These are phyloP conservation scores for Suillus subalutaceus DNA, from an alignment of 768 basidiomycete species.

Conservation along the genomic window DNA sequence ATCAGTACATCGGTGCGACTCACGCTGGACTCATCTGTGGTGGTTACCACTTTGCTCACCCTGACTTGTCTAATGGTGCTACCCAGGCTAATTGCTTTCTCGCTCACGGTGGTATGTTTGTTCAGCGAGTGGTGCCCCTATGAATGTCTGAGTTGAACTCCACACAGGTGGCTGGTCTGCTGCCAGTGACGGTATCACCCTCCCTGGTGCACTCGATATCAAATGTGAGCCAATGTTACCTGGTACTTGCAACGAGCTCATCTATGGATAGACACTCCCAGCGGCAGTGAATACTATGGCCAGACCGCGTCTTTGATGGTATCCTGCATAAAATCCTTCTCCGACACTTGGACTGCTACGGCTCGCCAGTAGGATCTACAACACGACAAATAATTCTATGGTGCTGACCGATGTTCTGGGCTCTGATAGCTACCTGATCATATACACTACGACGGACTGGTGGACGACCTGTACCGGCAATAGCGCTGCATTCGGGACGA, in stretches of 20 bases:
- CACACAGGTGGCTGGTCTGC: conserved; percentile 51
- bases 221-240: conserved; percentile 43
- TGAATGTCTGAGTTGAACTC: neutral
- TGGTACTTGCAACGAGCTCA: conserved; percentile 7
- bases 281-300: conserved; percentile 56
- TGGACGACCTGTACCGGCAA: conserved; percentile 70
- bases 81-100: conserved; percentile 63
- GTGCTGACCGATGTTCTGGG: conserved; percentile 3
- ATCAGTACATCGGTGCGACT: conserved; percentile 59
- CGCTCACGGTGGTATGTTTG: conserved; percentile 49
- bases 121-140: neutral
- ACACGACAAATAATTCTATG: neutral
- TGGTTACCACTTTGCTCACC: conserved; percentile 62
- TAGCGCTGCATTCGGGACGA: conserved; percentile 48
- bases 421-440: conserved; percentile 47
- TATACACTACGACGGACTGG: conserved; percentile 69
- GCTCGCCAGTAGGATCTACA: conserved; percentile 39
- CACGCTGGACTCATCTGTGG: conserved; percentile 61
- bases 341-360: conserved; percentile 55
- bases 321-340: conserved; percentile 65
- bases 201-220: conserved; percentile 66
- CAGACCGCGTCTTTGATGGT: conserved; percentile 58
- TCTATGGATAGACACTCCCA: conserved; percentile 47
- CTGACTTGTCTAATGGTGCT: conserved; percentile 54
- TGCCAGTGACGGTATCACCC: conserved; percentile 51